Evolutionary conservation across 2,329 filamentous ascomycete genomes (phyloP).

Genomic region (Chaetomiaceae sp.): DNA sequence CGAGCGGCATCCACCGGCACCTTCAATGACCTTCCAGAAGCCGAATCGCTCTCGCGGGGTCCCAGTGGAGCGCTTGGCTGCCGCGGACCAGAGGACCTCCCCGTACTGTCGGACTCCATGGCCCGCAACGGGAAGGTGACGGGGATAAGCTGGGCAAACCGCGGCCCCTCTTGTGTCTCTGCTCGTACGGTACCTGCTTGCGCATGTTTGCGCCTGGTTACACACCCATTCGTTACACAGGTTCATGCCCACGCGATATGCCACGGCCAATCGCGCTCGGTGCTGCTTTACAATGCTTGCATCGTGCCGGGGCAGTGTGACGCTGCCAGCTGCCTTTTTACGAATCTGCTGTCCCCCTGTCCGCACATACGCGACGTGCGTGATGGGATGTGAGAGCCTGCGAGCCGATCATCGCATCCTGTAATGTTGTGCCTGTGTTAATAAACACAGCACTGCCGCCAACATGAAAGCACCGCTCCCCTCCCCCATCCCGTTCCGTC

Average conservation of each 20-base stretch:
- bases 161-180: neutral
- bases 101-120: neutral
- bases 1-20: too few species aligned
- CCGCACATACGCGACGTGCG: conserved; percentile 8
- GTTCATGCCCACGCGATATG: neutral
- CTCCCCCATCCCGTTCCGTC: neutral
- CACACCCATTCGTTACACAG: neutral
- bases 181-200: neutral
- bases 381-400: neutral
- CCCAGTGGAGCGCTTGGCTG: neutral
- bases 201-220: too few species aligned
- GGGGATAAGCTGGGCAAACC: neutral
- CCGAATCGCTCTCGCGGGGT: conserved; percentile 1
- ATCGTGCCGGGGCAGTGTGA: neutral
- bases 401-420: neutral
- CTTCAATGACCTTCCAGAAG: conserved; percentile 13
- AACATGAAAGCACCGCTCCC: neutral
- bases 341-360: neutral
- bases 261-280: neutral
- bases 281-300: neutral
- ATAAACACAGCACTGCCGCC: neutral
- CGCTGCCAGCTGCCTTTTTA: conserved; percentile 7
- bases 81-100: neutral
- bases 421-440: too few species aligned
- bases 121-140: conserved; percentile 12